phyloP scores from a whole-genome alignment of 441 rosid genomes.

The Kokia cookei region DNA sequence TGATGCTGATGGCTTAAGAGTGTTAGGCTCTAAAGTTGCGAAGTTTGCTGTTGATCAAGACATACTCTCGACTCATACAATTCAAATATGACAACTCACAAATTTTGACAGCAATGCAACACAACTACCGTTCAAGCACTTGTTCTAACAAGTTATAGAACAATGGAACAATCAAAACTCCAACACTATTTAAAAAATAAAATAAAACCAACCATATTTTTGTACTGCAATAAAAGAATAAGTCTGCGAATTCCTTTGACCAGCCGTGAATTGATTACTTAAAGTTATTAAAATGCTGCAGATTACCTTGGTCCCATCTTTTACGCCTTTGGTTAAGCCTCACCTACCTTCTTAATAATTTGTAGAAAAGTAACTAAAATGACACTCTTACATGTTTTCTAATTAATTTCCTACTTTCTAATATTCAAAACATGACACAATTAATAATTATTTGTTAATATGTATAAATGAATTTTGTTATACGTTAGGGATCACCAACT shows the following conservation, averaged over 20 bases:
- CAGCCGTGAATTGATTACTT: not conserved
- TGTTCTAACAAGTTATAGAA: too few relatives aligned
- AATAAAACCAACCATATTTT: not conserved
- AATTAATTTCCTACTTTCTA: too few relatives aligned
- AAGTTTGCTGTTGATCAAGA: too few relatives aligned
- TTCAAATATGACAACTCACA: too few relatives aligned
- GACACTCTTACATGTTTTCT: not conserved
- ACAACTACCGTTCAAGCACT: too few relatives aligned
- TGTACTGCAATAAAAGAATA: not conserved
- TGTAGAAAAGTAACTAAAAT: not conserved
- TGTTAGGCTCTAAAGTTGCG: too few relatives aligned
- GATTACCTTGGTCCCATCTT: not conserved
- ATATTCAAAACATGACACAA: not conserved
- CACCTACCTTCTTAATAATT: not conserved
- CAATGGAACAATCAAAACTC: not conserved
- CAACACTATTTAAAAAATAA: not conserved
- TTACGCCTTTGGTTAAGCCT: not conserved
- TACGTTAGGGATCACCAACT: too few relatives aligned
- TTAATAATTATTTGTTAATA: too few relatives aligned
- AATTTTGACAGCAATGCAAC: too few relatives aligned
- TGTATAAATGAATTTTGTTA: too few relatives aligned
- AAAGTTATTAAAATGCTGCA: not conserved
- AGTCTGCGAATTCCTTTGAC: constrained; percentile 2
- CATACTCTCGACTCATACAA: too few relatives aligned
- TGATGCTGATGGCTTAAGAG: too few relatives aligned